Conservation (phyloP, 495 filamentous ascomycete genomes). For the Sordaria brevicollis region DNA sequence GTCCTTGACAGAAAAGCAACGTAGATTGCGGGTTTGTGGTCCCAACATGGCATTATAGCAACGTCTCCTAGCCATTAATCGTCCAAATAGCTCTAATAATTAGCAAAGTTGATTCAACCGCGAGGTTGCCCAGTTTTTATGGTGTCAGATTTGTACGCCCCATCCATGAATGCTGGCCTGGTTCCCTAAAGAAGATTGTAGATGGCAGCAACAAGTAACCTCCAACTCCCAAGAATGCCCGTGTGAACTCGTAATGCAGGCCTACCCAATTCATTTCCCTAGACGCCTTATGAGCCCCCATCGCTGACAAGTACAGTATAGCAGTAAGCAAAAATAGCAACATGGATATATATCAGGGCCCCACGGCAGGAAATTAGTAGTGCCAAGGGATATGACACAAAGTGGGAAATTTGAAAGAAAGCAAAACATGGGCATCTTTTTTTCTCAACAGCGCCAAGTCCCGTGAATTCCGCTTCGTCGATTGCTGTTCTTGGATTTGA, state of each 20-base stretch:
- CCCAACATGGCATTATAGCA: neutral
- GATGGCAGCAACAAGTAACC: neutral
- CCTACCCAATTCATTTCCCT: neutral
- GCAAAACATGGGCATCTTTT: neutral
- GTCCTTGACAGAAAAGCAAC: neutral
- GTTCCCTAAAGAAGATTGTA: neutral
- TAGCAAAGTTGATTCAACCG: neutral
- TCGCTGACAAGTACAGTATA: neutral
- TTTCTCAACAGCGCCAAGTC: constrained; percentile 30
- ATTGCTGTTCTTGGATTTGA: constrained; percentile 33
- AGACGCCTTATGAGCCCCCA: neutral
- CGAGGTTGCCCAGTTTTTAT: neutral
- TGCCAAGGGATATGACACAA: neutral
- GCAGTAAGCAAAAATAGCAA: neutral
- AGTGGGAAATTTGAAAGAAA: neutral
- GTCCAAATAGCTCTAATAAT: neutral
- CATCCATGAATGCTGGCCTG: neutral
- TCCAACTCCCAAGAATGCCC: neutral
- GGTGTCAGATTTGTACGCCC: neutral
- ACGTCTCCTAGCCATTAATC: neutral
- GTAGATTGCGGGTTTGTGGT: neutral
- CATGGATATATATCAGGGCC: neutral
- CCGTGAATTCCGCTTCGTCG: constrained; percentile 37
- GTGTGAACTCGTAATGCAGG: neutral
- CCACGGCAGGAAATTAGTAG: neutral